phyloP scores from a whole-genome alignment of 768 basidiomycete species.

The Macrolepiota dolichaula region DNA sequence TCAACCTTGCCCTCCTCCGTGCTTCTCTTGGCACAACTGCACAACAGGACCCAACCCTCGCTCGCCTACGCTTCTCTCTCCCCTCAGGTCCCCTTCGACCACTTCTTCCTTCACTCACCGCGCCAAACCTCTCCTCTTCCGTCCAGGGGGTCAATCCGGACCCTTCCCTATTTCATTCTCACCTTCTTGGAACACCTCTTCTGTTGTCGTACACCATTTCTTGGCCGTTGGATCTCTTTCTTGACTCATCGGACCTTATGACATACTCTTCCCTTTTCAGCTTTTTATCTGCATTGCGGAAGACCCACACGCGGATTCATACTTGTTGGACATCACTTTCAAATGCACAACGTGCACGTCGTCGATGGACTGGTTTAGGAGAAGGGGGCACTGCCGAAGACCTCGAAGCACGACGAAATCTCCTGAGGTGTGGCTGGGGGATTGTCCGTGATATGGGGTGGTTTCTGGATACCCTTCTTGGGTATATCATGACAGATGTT shows the following conservation, averaged over 20 bases:
- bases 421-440: constrained; percentile 83
- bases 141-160: constrained; percentile 31
- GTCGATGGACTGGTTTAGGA: constrained; percentile 82
- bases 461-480: constrained; percentile 82
- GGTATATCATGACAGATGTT: constrained; percentile 89
- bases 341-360: constrained; percentile 77
- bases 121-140: constrained; percentile 34
- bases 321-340: constrained; percentile 84
- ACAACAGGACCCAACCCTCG: constrained; percentile 78
- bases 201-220: constrained; percentile 65
- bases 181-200: constrained; percentile 78
- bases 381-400: constrained; percentile 84
- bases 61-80: constrained; percentile 70
- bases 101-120: constrained; percentile 68
- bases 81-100: constrained; percentile 82
- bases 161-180: constrained; percentile 59
- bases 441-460: constrained; percentile 86
- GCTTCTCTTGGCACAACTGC: constrained; percentile 87
- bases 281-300: constrained; percentile 80
- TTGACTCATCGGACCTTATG: constrained; percentile 69
- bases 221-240: constrained; percentile 90
- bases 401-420: constrained; percentile 53
- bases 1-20: constrained; percentile 82
- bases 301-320: constrained; percentile 78
- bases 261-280: constrained; percentile 77